Percentiles rank a stretch among this genome's conserved stretches.
phyloP scores from a whole-genome alignment of 495 filamentous ascomycete species.

The Talaromyces ruber region DNA sequence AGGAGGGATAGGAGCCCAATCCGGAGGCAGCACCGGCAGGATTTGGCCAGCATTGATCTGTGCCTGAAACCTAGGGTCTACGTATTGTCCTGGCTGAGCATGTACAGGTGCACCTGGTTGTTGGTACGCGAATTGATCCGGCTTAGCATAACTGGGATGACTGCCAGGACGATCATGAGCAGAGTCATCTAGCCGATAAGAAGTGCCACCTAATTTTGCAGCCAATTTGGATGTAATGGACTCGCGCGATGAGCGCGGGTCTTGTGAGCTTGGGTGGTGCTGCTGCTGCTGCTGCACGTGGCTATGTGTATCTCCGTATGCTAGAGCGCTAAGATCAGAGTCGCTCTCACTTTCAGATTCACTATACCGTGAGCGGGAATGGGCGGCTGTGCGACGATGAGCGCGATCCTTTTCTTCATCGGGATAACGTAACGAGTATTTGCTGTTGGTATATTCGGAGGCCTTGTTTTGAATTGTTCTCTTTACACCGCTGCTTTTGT shows the following conservation, averaged over 20 bases:
- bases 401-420: slow-evolving; percentile 12
- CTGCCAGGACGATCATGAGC: slow-evolving; percentile 12
- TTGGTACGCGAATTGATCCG: slow-evolving; percentile 42
- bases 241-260: slow-evolving; percentile 8
- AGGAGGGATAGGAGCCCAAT: slow-evolving; percentile 32
- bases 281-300: slow-evolving; percentile 3
- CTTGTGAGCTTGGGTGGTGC: slow-evolving; percentile 4
- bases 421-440: slow-evolving; percentile 15
- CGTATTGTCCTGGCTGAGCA: slow-evolving; percentile 15
- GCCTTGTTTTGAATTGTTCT: not conserved
- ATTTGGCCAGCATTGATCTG: not conserved
- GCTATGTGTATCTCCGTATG: slow-evolving; percentile 25
- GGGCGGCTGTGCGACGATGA: slow-evolving; percentile 15
- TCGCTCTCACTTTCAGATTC: slow-evolving; percentile 32
- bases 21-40: slow-evolving; percentile 11
- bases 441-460: slow-evolving; percentile 10
- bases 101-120: slow-evolving; percentile 23
- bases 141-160: slow-evolving; percentile 41
- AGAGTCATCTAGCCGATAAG: slow-evolving; percentile 6
- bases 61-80: slow-evolving; percentile 7
- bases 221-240: not conserved
- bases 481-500: slow-evolving; percentile 11
- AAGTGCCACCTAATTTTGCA: not conserved
- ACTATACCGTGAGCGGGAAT: slow-evolving; percentile 16
- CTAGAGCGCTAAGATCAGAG: slow-evolving; percentile 30